Evolutionary conservation across 2,329 filamentous ascomycete genomes (phyloP), one percentile per base, ranked within the genome.

Genomic region (Pestalotiopsis sp.): DNA sequence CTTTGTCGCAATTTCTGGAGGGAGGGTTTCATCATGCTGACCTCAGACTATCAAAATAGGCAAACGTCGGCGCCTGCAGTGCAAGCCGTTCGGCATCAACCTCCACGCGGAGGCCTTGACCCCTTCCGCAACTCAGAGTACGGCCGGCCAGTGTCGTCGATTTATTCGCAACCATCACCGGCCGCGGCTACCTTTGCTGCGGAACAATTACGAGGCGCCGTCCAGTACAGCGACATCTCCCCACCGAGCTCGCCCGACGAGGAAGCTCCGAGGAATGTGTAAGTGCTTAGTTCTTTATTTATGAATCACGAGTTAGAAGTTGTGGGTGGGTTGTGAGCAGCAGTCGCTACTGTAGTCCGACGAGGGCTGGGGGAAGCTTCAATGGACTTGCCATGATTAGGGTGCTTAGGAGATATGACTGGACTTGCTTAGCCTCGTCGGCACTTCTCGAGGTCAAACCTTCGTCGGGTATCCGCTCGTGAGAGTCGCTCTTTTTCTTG

Each of bases 161-260:
- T 90, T 61, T 91, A 92, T 76, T 89, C 89, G 60, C 85, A 87
- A 76, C 84, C 82, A 59, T 88, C 84, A 70, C 84, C 84, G 14
- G 75, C 77, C 36, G 76, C 75, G 12, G 73, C 78, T 14, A 75
- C 71, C 58, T 80, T 81, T 67, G 75, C 78, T 9, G 71, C 75
- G 20, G 74, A 72, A 20, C 76, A 79, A 41, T 64, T 75, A n/a
- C 70, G 76, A 64, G 68, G 71, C 60, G 73, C 72, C 64, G 68
- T 63, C 74, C 13, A n/a, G 59, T 69, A 72, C 63, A 64, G 66
- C 66, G 72, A 82, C 25, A 82, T 89, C 70, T 89, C 87, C 12
- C 87, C 87, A 66, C 86, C 86, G 38, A 89, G 87, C 79, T 89
- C 87, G 57, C 87, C 87, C 27, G 87, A 89, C 68, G 73, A 80